Evolutionary conservation across 768 basidiomycete genomes (phyloP).

Genomic region (Amanita subjunquillea): DNA sequence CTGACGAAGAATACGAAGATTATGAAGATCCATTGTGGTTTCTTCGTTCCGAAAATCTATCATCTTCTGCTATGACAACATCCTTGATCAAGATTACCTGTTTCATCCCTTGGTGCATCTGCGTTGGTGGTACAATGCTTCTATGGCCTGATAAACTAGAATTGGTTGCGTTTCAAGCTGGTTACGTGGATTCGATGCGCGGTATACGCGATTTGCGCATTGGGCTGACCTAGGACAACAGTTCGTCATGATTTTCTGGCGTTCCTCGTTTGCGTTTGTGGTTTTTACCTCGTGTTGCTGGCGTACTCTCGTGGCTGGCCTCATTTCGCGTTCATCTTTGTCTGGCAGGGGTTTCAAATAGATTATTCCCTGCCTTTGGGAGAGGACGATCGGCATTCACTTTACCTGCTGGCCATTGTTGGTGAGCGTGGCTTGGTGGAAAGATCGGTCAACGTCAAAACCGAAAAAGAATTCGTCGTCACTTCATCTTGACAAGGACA

Average conservation of each 20-base stretch:
- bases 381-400: slow-evolving; percentile 27
- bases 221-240: slow-evolving; percentile 28
- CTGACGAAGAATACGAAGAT: not conserved
- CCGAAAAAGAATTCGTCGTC: not conserved
- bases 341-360: slow-evolving; percentile 27
- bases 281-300: slow-evolving; percentile 14
- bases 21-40: slow-evolving; percentile 3
- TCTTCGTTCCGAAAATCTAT: slow-evolving; percentile 10
- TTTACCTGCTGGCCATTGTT: slow-evolving; percentile 21
- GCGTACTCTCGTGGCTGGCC: slow-evolving; percentile 15
- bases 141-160: slow-evolving; percentile 27
- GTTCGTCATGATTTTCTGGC: slow-evolving; percentile 27
- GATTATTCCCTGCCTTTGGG: slow-evolving; percentile 26
- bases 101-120: slow-evolving; percentile 36
- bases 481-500: no score
- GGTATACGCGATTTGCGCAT: slow-evolving; percentile 31
- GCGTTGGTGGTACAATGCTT: slow-evolving; percentile 31
- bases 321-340: slow-evolving; percentile 19
- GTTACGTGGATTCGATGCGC: slow-evolving; percentile 10
- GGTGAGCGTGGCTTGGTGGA: not conserved
- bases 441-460: not conserved
- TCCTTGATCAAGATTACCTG: slow-evolving; percentile 10
- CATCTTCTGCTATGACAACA: slow-evolving; percentile 12
- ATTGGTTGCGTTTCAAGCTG: slow-evolving; percentile 20
- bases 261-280: slow-evolving; percentile 19